These are phyloP conservation scores for Heracleum sosnowskyi DNA, from an alignment of 129 eudicot genomes.

Conservation along the genomic window DNA sequence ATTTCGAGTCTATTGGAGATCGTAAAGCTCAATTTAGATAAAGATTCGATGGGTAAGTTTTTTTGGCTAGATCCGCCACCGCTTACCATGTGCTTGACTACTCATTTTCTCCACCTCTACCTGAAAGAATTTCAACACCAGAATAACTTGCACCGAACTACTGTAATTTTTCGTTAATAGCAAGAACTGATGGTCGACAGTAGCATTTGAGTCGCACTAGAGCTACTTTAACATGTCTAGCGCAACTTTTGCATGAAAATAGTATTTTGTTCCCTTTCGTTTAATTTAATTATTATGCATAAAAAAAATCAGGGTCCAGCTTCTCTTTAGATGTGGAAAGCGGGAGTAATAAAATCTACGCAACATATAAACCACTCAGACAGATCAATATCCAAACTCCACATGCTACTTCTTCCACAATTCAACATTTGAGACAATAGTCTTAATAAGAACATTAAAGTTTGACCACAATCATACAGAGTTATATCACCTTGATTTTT, in stretches of 20 bases:
- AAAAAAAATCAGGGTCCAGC: not conserved
- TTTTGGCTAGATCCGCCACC: no score
- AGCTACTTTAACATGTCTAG: conserved; percentile 1
- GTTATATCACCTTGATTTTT: conserved; percentile 65
- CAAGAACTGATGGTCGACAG: not conserved
- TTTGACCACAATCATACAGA: not conserved
- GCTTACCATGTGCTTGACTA: conserved; percentile 63
- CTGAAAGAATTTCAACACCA: conserved; percentile 18
- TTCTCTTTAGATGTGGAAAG: not conserved
- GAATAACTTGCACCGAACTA: no score
- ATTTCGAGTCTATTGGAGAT: no score
- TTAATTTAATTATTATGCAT: not conserved
- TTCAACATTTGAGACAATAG: not conserved
- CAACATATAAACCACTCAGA: not conserved
- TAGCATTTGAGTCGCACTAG: not conserved
- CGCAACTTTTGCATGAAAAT: not conserved
- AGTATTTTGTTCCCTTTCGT: not conserved
- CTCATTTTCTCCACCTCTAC: conserved; percentile 73
- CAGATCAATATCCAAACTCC: not conserved
- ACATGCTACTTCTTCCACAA: not conserved
- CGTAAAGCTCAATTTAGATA: no score
- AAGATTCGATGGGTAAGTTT: no score
- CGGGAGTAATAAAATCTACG: not conserved
- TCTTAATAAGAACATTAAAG: not conserved
- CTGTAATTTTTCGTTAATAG: not conserved